Evolutionary conservation across 768 basidiomycete species (phyloP).

Genomic region (Artomyces pyxidatus): DNA sequence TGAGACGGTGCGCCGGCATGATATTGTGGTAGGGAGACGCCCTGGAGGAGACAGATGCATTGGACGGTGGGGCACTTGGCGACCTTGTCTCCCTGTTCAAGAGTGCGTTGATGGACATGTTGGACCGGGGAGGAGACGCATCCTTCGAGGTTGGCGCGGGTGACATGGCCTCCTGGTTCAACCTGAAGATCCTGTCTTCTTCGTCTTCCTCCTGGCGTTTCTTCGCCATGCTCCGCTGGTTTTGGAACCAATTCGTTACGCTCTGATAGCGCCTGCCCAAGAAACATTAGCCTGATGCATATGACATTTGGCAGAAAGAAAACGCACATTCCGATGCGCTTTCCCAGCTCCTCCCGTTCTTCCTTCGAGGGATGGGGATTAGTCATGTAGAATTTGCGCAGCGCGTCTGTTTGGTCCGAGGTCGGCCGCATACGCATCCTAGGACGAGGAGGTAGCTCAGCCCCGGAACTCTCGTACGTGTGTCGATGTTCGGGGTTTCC

Average conservation of each 20-base stretch:
- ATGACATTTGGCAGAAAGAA: not conserved
- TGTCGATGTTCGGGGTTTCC: constrained; percentile 42
- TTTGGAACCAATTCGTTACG: constrained; percentile 84
- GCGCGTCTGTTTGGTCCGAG: constrained; percentile 58
- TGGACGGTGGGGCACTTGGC: constrained; percentile 17
- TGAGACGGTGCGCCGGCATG: constrained; percentile 40
- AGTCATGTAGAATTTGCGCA: constrained; percentile 53
- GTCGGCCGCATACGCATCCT: constrained; percentile 60
- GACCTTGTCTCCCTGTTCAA: constrained; percentile 27
- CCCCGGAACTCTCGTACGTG: constrained; percentile 34
- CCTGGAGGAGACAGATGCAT: constrained; percentile 32
- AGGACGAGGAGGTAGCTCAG: constrained; percentile 37
- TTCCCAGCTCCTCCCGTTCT: constrained; percentile 55
- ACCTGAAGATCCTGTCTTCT: constrained; percentile 20
- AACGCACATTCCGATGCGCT: constrained; percentile 70
- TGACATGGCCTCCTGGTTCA: constrained; percentile 31
- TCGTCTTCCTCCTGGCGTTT: constrained; percentile 58
- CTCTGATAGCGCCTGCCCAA: constrained; percentile 64
- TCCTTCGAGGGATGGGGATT: constrained; percentile 65
- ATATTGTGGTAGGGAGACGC: constrained; percentile 37
- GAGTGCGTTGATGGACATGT: constrained; percentile 29
- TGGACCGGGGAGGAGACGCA: constrained; percentile 19
- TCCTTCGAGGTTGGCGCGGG: constrained; percentile 24
- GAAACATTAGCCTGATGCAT: constrained; percentile 10
- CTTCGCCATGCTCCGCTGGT: constrained; percentile 71